Base-by-base conservation (phyloP, 2,329 filamentous ascomycete species). In the Colletotrichum ledebouriae region DNA sequence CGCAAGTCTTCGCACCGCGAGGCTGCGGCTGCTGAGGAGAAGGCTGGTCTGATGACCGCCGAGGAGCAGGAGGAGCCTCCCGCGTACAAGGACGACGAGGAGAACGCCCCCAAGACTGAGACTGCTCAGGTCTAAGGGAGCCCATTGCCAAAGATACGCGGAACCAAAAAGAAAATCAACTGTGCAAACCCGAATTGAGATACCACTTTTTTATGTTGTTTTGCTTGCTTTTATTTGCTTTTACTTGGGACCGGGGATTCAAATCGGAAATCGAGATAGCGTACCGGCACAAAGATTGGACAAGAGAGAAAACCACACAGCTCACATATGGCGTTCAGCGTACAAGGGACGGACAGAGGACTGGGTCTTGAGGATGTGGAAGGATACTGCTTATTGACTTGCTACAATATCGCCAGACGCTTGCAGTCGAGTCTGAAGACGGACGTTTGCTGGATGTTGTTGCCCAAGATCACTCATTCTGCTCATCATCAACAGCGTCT, bases 41-140 rank as follows among this genome's bases (percentile, higher is more conserved):
- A 88, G 79, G 75, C 79, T 5, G 80, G 81, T 33, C 77, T 88
- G 63, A 83, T 88, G 78, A 77, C 77, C 25, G 67, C 78, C 17
- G 76, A 79, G 50, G 73, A 78, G 17, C 77, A 79, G 50, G 73
- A 76, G 50, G 61, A 66, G 47, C 75, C 73, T 34, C 76, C 75
- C 37, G 70, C 71, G 49, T 78, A 79, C 66, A 61, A 75, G 44
- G 73, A 76, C 34, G 72, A 72, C 12, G 72, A 72, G 20, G 70
- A 71, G 49, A 60, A 69, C 0, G 17, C 13, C 1, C 0, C 52
- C n/a, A 69, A 69, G 67, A 52, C 12, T 41, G 58, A 71, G 41
- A 55, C 58, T 3, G 17, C 58, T 33, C 57, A 66, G 61, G 58
- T 61, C 42, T 70, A 62, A 47, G 42, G 25, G 12, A 39, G 3